Conservation (phyloP, 2,329 filamentous ascomycete genomes). For the Lasiodiplodia gonubiensis region DNA sequence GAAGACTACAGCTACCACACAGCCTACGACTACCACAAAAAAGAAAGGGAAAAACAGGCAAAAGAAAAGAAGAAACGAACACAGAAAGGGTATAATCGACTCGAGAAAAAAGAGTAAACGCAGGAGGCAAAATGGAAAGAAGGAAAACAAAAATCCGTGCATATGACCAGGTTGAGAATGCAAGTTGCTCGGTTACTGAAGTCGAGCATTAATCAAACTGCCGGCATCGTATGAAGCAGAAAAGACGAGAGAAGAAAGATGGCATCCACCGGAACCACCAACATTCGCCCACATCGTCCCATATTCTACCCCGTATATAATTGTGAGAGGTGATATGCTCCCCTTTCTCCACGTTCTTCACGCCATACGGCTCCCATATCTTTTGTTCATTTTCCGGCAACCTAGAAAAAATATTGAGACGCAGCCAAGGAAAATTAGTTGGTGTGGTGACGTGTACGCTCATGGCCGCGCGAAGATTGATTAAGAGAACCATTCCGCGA, state of each 20-base stretch:
- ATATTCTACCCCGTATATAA: not conserved
- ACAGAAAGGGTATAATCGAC: conserved; percentile 26
- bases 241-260: not conserved
- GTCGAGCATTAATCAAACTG: not conserved
- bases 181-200: not conserved
- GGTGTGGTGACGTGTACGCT: not conserved
- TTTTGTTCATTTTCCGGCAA: not conserved
- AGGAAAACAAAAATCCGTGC: not conserved
- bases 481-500: not conserved
- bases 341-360: not conserved
- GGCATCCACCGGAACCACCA: not conserved
- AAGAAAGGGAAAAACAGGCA: not conserved
- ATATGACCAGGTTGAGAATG: not conserved
- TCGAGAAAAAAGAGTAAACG: not conserved
- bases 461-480: not conserved
- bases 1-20: not conserved
- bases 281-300: not conserved
- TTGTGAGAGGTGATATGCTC: not conserved
- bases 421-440: conserved; percentile 10
- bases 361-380: not conserved
- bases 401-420: not conserved
- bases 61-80: not conserved
- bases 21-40: not conserved
- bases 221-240: not conserved
- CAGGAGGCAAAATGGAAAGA: not conserved